These are phyloP conservation scores for Claviceps spartinae DNA, from an alignment of 2,329 filamentous ascomycete genomes.

Conservation along the genomic window DNA sequence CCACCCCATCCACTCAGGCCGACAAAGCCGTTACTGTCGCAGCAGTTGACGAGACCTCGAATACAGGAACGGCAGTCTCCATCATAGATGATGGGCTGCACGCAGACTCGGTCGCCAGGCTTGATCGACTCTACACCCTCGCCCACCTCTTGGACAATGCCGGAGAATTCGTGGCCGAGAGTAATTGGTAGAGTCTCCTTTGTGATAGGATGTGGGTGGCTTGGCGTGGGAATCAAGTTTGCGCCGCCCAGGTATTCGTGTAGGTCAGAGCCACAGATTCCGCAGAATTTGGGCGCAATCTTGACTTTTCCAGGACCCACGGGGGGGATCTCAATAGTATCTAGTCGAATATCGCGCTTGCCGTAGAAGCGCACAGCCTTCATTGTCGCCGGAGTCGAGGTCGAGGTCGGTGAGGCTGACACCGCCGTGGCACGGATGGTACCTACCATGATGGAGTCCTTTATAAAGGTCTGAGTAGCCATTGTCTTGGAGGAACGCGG, in stretches of 20 bases:
- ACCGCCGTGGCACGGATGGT: slow-evolving; percentile 5
- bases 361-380: slow-evolving; percentile 41
- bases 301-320: slow-evolving; percentile 33
- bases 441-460: slow-evolving; percentile 3
- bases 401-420: not conserved
- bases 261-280: slow-evolving; percentile 33
- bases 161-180: slow-evolving; percentile 53
- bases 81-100: slow-evolving; percentile 48
- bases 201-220: slow-evolving; percentile 41
- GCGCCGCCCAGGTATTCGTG: slow-evolving; percentile 20
- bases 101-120: slow-evolving; percentile 41
- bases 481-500: not conserved
- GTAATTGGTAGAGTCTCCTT: slow-evolving; percentile 43
- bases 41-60: slow-evolving; percentile 41
- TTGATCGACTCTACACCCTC: slow-evolving; percentile 30
- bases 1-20: slow-evolving; percentile 32
- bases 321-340: slow-evolving; percentile 32
- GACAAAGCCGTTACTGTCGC: slow-evolving; percentile 28
- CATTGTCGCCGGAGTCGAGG: slow-evolving; percentile 21
- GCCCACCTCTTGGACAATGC: slow-evolving; percentile 45
- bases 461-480: slow-evolving; percentile 1
- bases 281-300: slow-evolving; percentile 25
- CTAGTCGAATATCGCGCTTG: slow-evolving; percentile 39
- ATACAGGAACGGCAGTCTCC: slow-evolving; percentile 40
- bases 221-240: slow-evolving; percentile 26